Conservation (phyloP, 768 basidiomycete species). For the Pulveroboletus sp. region DNA sequence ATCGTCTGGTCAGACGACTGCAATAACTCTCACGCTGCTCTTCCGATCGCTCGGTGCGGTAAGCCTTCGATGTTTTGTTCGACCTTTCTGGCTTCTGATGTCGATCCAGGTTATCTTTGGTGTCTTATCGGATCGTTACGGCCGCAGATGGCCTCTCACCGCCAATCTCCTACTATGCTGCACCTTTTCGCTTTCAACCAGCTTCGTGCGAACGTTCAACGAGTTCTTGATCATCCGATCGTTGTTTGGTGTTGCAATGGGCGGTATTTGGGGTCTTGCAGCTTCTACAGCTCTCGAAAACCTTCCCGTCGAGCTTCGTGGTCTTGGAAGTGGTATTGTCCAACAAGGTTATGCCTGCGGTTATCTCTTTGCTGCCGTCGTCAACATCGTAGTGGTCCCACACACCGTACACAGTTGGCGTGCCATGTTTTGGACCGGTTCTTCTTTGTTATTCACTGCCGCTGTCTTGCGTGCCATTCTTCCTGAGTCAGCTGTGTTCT, state of each 20-base stretch:
- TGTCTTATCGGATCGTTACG: constrained; percentile 79
- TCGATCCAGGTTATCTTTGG: constrained; percentile 62
- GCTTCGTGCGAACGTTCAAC: constrained; percentile 71
- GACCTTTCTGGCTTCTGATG: not conserved
- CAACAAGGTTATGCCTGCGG: constrained; percentile 94
- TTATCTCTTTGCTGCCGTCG: constrained; percentile 78
- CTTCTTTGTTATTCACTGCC: constrained; percentile 66
- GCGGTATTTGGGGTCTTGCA: constrained; percentile 86
- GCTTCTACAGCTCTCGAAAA: constrained; percentile 85
- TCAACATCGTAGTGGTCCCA: constrained; percentile 65
- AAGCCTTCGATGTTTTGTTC: constrained; percentile 14
- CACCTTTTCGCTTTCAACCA: constrained; percentile 71
- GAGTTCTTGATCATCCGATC: constrained; percentile 80
- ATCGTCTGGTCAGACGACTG: constrained; percentile 48
- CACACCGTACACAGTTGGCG: constrained; percentile 52
- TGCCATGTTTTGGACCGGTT: constrained; percentile 74
- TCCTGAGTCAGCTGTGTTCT: constrained; percentile 77
- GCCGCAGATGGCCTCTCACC: constrained; percentile 91
- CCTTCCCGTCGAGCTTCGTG: constrained; percentile 85
- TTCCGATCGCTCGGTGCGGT: constrained; percentile 79
- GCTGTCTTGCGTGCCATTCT: constrained; percentile 62
- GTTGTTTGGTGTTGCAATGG: constrained; percentile 86
- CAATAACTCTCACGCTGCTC: constrained; percentile 88
- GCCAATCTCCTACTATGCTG: constrained; percentile 68
- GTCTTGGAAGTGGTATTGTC: constrained; percentile 78